Conservation (phyloP, 768 basidiomycete genomes). For the Sporobolomyces phaffii region DNA sequence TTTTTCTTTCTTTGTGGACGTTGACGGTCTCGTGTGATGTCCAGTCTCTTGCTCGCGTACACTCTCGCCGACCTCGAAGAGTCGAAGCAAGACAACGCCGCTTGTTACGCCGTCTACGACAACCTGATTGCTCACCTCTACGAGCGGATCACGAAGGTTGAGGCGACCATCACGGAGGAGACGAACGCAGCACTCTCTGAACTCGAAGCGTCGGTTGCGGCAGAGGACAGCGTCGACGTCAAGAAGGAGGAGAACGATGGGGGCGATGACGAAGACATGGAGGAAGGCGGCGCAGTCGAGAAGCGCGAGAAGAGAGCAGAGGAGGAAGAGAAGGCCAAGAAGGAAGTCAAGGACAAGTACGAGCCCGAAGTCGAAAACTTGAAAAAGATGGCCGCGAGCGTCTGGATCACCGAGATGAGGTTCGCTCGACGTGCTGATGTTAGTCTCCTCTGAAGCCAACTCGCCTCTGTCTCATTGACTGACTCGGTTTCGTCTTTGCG, state of each 20-base stretch:
- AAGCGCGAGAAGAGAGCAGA: conserved; percentile 33
- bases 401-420: conserved; percentile 81
- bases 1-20: too few relatives aligned
- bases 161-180: conserved; percentile 41
- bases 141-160: conserved; percentile 44
- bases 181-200: conserved; percentile 27
- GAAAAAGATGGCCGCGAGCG: conserved; percentile 61
- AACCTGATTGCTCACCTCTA: conserved; percentile 65
- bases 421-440: conserved; percentile 77
- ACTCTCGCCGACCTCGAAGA: conserved; percentile 73
- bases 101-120: conserved; percentile 67
- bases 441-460: too few relatives aligned
- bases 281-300: conserved; percentile 33
- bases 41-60: conserved; percentile 81
- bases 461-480: too few relatives aligned
- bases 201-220: conserved; percentile 18
- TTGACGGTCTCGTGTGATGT: background rate
- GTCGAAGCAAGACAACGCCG: conserved; percentile 58
- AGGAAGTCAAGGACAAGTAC: conserved; percentile 25
- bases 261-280: conserved; percentile 29
- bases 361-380: conserved; percentile 57
- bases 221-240: background rate
- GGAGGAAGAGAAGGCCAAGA: conserved; percentile 35
- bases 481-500: background rate
- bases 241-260: conserved; percentile 28